These are phyloP conservation scores for Beauveria asiatica DNA, from an alignment of 2,329 filamentous ascomycete species.

Conservation along the genomic window DNA sequence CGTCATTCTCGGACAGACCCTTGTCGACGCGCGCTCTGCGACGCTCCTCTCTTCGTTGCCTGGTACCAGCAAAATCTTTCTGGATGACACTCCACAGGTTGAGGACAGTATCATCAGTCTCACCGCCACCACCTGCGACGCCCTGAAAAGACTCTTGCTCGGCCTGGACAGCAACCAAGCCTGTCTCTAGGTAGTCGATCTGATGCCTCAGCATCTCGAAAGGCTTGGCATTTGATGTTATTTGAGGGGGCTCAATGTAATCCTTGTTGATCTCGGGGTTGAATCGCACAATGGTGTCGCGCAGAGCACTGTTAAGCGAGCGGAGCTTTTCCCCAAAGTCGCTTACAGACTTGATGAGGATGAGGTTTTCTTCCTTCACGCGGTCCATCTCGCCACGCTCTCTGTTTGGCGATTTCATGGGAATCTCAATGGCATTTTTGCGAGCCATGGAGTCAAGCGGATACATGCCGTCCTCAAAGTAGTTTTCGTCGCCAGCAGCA, in stretches of 20 bases:
- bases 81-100: constrained; percentile 51
- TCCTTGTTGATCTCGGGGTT: constrained; percentile 46
- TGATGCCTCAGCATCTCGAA: constrained; percentile 45
- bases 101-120: constrained; percentile 47
- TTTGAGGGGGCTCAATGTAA: constrained; percentile 35
- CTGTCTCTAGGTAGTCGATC: constrained; percentile 62
- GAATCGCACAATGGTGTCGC: constrained; percentile 56
- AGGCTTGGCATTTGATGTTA: constrained; percentile 27
- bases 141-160: constrained; percentile 39
- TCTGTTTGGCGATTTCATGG: constrained; percentile 47
- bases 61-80: constrained; percentile 42
- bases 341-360: constrained; percentile 39
- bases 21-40: constrained; percentile 46
- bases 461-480: constrained; percentile 75
- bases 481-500: constrained; percentile 44
- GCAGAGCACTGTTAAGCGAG: constrained; percentile 56
- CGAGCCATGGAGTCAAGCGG: constrained; percentile 43
- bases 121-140: constrained; percentile 30
- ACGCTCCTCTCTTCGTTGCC: constrained; percentile 45
- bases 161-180: constrained; percentile 50
- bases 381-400: constrained; percentile 22
- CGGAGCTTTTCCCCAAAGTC: constrained; percentile 59
- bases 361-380: constrained; percentile 6
- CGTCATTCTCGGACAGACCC: constrained; percentile 49
- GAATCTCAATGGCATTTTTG: constrained; percentile 45